Evolutionary conservation across 495 filamentous ascomycete genomes (phyloP), one percentile per base, ranked within the genome.

Genomic region (Jackrogersella minutella): DNA sequence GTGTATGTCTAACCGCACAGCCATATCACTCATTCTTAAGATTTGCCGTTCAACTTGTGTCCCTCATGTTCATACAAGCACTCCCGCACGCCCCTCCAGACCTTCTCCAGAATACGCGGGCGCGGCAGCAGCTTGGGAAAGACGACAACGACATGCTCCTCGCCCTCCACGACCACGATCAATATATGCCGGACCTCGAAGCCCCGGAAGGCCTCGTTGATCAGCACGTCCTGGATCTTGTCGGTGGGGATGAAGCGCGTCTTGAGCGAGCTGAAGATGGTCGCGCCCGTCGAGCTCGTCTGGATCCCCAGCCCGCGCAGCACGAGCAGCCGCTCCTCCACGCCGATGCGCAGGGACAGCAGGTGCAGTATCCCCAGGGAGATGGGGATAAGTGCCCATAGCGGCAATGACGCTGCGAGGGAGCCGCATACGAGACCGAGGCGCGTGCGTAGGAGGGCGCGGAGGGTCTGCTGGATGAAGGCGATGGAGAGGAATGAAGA

Each of bases 231-330:
- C 55, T 90, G 89, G 37, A 98, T 96, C 73, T 90, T 86, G 2
- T 87, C 90, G 0, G 95, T 97, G 3, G 96, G 95, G 28, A 99
- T 98, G 73, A 98, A 99, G 58, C 93, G 81, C 54, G 93, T 93
- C 11, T n/a, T 84, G 78, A 46, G 54, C 28, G 11, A n/a, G 22
- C 28, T n/a, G 40, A 93, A 84, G 58, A 89, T 88, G 13, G 85
- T 87, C 1, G 81, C 71, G 22, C 86, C 87, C 17, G 85, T 86
- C 0, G 89, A 91, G 4, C 85, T 86, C 3, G 92, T 98, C 74
- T 99, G 95, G 57, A 99, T 91, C 2, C 95, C 95, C 13, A 99
- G 83, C 14, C 93, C 90, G 36, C 93, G 87, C 56, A 99, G 87
- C 9, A 96, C 91, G 0, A 97, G 83, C 5, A 99, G 85, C 1